Evolutionary conservation across 1,284 basidiomycete genomes (phyloP).

Genomic region (Cryptococcus sp.): DNA sequence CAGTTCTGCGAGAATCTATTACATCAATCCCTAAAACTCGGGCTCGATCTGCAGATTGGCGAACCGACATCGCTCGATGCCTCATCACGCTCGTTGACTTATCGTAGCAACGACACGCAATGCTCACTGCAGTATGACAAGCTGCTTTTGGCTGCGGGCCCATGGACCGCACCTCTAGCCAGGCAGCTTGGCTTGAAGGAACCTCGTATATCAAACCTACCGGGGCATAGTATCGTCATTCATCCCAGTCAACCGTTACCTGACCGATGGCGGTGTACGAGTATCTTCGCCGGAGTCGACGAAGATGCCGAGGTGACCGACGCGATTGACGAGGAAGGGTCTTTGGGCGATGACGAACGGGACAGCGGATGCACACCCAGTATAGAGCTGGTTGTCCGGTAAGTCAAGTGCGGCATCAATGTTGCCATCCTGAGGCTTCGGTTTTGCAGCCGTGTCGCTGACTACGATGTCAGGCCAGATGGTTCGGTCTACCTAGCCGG

Average conservation of each 20-base stretch:
- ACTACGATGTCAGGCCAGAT: not conserved
- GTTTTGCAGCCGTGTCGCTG: not conserved
- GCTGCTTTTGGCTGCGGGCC: not conserved
- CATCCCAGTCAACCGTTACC: not conserved
- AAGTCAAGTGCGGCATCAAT: not conserved
- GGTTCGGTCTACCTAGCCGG: conserved; percentile 1
- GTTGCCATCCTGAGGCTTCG: not conserved
- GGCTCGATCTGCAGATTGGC: not conserved
- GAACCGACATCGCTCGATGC: not conserved
- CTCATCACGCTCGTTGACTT: not conserved
- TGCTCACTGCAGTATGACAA: not conserved
- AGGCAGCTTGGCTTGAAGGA: not conserved
- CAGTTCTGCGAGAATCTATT: not conserved
- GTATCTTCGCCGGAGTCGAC: not conserved
- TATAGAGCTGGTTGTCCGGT: not conserved
- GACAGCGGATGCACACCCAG: not conserved
- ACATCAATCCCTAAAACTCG: not conserved
- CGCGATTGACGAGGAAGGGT: not conserved
- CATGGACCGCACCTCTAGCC: not conserved
- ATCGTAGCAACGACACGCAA: not conserved
- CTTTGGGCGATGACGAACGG: not conserved
- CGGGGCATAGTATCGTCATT: not conserved
- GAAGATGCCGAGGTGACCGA: not conserved
- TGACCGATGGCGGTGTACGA: not conserved
- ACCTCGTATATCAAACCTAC: not conserved